Evolutionary conservation across 2,329 filamentous ascomycete genomes (phyloP), one percentile per base, ranked within the genome.

Genomic region (Colletotrichum shisoi): DNA sequence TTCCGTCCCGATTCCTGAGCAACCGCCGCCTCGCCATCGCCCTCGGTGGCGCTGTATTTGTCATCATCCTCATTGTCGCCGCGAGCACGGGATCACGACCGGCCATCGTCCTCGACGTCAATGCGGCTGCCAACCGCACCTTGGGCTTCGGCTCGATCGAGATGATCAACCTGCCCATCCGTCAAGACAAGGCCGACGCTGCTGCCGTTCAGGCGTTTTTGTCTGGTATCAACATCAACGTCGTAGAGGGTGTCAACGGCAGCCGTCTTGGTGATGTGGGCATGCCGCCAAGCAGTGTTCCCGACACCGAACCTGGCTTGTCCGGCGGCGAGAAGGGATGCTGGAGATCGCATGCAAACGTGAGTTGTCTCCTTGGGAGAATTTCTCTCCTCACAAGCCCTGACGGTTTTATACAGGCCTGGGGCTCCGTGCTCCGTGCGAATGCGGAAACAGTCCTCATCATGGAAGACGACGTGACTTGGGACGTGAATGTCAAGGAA

Each of bases 261-360:
- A 66, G 69, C 46, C 62, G 69, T 34, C 71, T 75, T 17, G 62
- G 62, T 11, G 71, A 70, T 9, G 65, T 68, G 12, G 73, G 73
- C 53, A 70, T 73, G 69, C 74, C 74, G 5, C 73, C 73, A 4
- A 70, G 67, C n/a, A 71, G 71, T 31, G 61, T 69, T 1, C 70
- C 68, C 6, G 61, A 57, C 4, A 48, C 51, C 7, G 54, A 63
- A 17, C 61, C 61, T 59, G 61, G 45, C 21, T 49, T 75, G 27
- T 71, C 70, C 24, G 62, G 37, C 13, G 62, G 67, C 4, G 72
- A 75, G 48, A 73, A 71, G 40, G 73, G 71, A 4, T 73, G 71
- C 63, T 75, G 70, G 69, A 62, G 74, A 48, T 72, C 74, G 5
- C 74, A 75, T 56, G 73, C 73, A 4, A 75, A 75, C 53, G 72